These are phyloP conservation scores for Colletotrichum camelliae DNA, from an alignment of 2,329 filamentous ascomycete species.

Conservation along the genomic window DNA sequence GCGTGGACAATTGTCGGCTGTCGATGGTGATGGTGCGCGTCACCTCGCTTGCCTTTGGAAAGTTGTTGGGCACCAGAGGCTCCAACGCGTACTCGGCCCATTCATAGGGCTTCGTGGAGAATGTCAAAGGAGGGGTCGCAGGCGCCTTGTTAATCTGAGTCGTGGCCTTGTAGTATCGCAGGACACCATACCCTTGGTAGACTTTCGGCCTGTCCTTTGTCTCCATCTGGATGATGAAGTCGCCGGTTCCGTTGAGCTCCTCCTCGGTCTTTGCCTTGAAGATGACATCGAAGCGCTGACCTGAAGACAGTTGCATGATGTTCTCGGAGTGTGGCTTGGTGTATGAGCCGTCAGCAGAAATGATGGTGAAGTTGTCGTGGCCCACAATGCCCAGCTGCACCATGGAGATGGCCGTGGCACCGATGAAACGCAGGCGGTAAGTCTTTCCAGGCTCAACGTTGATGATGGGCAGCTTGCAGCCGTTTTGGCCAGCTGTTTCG, in stretches of 20 bases:
- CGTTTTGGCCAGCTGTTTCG: slow-evolving; percentile 25
- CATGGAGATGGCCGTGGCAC: slow-evolving; percentile 59
- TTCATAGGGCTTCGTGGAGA: slow-evolving; percentile 37
- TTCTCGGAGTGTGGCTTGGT: slow-evolving; percentile 51
- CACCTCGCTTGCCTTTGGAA: slow-evolving; percentile 50
- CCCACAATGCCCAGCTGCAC: slow-evolving; percentile 60
- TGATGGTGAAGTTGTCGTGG: slow-evolving; percentile 61
- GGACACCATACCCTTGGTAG: slow-evolving; percentile 52
- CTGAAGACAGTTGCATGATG: slow-evolving; percentile 60
- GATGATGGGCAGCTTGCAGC: slow-evolving; percentile 55
- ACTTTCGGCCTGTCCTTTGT: slow-evolving; percentile 53
- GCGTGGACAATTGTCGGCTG: not conserved
- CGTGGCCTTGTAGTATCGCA: slow-evolving; percentile 41
- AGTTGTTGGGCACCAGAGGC: slow-evolving; percentile 32
- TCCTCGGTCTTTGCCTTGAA: slow-evolving; percentile 55
- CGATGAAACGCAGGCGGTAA: slow-evolving; percentile 67
- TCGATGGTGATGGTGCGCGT: slow-evolving; percentile 55
- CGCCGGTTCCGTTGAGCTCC: slow-evolving; percentile 41
- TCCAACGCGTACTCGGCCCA: slow-evolving; percentile 56
- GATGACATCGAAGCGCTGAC: slow-evolving; percentile 66
- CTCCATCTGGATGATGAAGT: slow-evolving; percentile 54
- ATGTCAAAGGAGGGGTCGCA: slow-evolving; percentile 27
- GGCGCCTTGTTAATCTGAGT: slow-evolving; percentile 12
- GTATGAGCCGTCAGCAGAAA: slow-evolving; percentile 65
- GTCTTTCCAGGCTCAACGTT: slow-evolving; percentile 64